Base-by-base conservation (phyloP, 305 asterid genomes). In the Fraxinus angustifolia region DNA sequence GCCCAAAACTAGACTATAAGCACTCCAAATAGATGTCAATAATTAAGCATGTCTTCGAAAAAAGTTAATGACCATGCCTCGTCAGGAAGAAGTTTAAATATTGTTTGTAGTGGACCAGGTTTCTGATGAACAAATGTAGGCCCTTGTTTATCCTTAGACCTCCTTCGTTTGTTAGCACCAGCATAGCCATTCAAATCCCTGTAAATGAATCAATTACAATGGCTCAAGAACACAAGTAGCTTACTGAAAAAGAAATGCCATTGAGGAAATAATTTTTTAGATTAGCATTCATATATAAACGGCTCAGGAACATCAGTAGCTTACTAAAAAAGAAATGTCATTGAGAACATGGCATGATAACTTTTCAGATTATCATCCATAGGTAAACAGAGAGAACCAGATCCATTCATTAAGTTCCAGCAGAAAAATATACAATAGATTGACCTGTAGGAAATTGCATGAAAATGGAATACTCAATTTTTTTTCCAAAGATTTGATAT, bases 21-120 rank as follows among this genome's bases (percentile, higher is more conserved):
- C 42, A 28, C 56, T 40, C 3, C 19, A 78, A 42, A 56, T 3
- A 17, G 67, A 78, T 6, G 53, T 14, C 36, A 42, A 75, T 33
- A 79, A 77, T 76, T 79, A 75, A 75, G 76, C 80, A 80, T 82
- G 83, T 31, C 74, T 34, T 28, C 40, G 4, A 50, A 81, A 71
- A 34, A 83, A 75, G 78, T 70, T 73, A 31, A 78, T 77, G 56
- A 82, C 33, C 80, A 87, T 89, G 89, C 98, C 97, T 96, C 99
- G 79, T 93, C 97, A n/a, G 93, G 91, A 71, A 88, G 92, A 87
- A 96, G 95, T 88, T 89, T 85, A 88, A 96, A 94, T 85, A 92
- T 88, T 33, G 95, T 90, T 83, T 94, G 99, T 80, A 96, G 90
- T 19, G 97, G 97, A 60, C 98, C 98, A 35, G 93, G 91, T 87